Percentiles rank a stretch among this genome's conserved stretches.
phyloP scores from a whole-genome alignment of 1,139 yeast species.

The Diutina sp. region DNA sequence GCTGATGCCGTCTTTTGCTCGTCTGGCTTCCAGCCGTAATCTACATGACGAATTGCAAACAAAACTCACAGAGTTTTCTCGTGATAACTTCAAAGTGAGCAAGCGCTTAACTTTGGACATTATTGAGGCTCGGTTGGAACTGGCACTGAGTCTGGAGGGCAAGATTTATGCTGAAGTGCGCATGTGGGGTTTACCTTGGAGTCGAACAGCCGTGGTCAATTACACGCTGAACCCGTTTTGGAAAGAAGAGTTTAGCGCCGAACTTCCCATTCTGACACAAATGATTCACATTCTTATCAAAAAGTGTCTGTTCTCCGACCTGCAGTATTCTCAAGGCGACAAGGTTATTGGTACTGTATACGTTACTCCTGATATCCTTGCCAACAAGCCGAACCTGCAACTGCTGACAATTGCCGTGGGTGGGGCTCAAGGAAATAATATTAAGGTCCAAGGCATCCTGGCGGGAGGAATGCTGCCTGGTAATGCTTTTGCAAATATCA shows the following conservation, averaged over 20 bases:
- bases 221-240: conserved; percentile 47
- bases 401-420: conserved; percentile 27
- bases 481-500: conserved; percentile 5
- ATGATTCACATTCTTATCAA: conserved; percentile 41
- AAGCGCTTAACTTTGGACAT: conserved; percentile 44
- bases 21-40: neutral
- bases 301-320: conserved; percentile 11
- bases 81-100: conserved; percentile 39
- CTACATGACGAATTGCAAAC: neutral
- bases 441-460: conserved; percentile 10
- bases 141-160: conserved; percentile 7
- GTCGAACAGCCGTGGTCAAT: conserved; percentile 48
- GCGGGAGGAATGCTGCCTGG: conserved; percentile 4
- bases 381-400: conserved; percentile 18
- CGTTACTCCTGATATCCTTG: conserved; percentile 41
- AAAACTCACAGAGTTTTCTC: conserved; percentile 13
- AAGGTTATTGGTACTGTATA: conserved; percentile 40
- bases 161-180: conserved; percentile 48
- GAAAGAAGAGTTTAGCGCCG: conserved; percentile 53
- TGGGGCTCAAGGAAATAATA: conserved; percentile 14
- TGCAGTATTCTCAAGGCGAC: conserved; percentile 16
- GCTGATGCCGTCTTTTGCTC: neutral
- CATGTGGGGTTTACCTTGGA: conserved; percentile 62
- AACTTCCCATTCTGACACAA: conserved; percentile 43
- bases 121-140: conserved; percentile 51